Percentiles rank a stretch among this genome's conserved stretches.
These are phyloP conservation scores for Exophiala bonariae DNA, from an alignment of 2,329 filamentous ascomycete species.

Conservation along the genomic window DNA sequence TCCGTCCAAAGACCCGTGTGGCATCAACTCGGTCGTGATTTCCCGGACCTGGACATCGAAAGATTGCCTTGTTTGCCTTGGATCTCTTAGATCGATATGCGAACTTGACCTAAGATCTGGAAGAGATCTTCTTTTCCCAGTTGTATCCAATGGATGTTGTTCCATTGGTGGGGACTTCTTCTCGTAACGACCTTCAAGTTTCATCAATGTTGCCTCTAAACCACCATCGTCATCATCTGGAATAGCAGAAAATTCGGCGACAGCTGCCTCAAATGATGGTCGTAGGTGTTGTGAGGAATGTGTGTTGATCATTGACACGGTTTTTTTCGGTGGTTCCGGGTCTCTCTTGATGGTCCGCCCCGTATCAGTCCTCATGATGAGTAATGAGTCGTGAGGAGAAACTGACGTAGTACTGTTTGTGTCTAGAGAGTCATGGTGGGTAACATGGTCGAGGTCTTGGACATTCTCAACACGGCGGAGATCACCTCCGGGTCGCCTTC, in stretches of 20 bases:
- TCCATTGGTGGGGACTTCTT: constrained; percentile 43
- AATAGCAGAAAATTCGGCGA: constrained; percentile 81
- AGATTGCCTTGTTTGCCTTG: neutral
- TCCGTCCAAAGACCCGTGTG: constrained; percentile 6
- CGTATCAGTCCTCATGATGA: constrained; percentile 28
- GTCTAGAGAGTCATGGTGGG: constrained; percentile 37
- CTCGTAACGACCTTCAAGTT: constrained; percentile 84
- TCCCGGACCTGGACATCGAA: neutral
- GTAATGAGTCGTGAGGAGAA: constrained; percentile 27
- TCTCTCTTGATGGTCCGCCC: constrained; percentile 23
- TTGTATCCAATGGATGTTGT: constrained; percentile 20
- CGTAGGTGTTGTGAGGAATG: constrained; percentile 58
- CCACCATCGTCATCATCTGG: constrained; percentile 88
- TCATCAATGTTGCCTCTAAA: constrained; percentile 86
- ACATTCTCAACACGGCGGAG: constrained; percentile 68
- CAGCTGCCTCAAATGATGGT: constrained; percentile 82
- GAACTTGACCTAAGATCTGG: constrained; percentile 18
- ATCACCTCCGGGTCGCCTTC: constrained; percentile 73
- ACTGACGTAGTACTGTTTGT: constrained; percentile 37
- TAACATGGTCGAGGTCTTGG: constrained; percentile 56
- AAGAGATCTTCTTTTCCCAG: constrained; percentile 15
- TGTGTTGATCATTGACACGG: constrained; percentile 47
- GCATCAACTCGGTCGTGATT: neutral
- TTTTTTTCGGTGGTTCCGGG: constrained; percentile 32
- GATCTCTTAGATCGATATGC: neutral